Evolutionary conservation across 2,329 filamentous ascomycete genomes (phyloP).

Genomic region (Phyllosticta citribraziliensis): DNA sequence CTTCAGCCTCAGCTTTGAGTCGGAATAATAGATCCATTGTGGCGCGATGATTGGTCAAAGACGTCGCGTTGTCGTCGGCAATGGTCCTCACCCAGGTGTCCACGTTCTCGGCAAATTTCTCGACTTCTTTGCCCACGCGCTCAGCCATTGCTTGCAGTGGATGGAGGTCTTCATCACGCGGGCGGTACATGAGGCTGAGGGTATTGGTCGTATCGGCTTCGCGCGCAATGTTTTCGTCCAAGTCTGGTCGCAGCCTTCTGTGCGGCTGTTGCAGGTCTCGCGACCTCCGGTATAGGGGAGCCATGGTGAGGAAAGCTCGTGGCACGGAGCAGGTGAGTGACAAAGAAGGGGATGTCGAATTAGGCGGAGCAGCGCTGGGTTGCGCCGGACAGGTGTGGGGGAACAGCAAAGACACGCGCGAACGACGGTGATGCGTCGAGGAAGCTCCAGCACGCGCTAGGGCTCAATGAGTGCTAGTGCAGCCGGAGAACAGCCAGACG

Average conservation of each 20-base stretch:
- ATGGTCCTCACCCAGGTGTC: slow-evolving; percentile 52
- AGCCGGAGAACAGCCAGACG: background rate
- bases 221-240: slow-evolving; percentile 12
- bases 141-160: slow-evolving; percentile 57
- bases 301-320: slow-evolving; percentile 15
- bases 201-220: slow-evolving; percentile 12
- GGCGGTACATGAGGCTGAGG: slow-evolving; percentile 14
- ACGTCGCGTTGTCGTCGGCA: slow-evolving; percentile 18
- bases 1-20: slow-evolving; percentile 42
- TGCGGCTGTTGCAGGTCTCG: slow-evolving; percentile 6
- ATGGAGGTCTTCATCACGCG: slow-evolving; percentile 39
- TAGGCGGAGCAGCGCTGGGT: slow-evolving; percentile 2
- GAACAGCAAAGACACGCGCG: slow-evolving; percentile 9
- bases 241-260: background rate
- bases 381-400: background rate
- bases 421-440: background rate
- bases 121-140: slow-evolving; percentile 68
- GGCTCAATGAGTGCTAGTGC: background rate
- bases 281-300: slow-evolving; percentile 18
- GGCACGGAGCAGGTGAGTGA: background rate
- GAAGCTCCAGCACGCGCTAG: background rate
- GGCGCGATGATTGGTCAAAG: slow-evolving; percentile 48
- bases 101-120: slow-evolving; percentile 73
- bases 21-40: slow-evolving; percentile 28
- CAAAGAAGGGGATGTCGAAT: background rate